phyloP scores from a whole-genome alignment of 208 protist species.

The Crithidia brevicula region DNA sequence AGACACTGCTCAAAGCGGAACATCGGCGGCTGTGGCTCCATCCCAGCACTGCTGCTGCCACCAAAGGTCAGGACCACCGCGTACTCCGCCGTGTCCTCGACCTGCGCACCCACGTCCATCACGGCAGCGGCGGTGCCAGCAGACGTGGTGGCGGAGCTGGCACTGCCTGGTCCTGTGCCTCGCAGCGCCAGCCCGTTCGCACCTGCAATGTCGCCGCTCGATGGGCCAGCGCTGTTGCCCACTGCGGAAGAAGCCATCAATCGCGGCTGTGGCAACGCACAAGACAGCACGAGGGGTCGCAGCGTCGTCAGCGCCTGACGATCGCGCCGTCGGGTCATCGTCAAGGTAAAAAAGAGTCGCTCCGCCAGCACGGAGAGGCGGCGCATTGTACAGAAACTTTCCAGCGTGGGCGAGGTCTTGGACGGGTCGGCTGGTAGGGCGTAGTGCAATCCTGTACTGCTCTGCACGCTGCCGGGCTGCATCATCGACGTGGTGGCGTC shows the following conservation, averaged over 20 bases:
- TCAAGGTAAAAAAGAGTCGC: conserved; percentile 70
- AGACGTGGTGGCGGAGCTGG: background rate
- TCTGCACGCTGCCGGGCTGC: conserved; percentile 86
- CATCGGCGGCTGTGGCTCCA: conserved; percentile 50
- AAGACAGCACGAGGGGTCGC: conserved; percentile 78
- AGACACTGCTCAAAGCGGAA: conserved; percentile 70
- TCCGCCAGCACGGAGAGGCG: conserved; percentile 65
- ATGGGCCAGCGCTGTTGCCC: background rate
- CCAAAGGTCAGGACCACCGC: conserved; percentile 69
- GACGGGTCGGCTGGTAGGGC: conserved; percentile 63
- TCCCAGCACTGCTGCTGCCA: conserved; percentile 33
- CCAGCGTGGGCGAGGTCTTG: conserved; percentile 66
- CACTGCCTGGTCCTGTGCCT: background rate
- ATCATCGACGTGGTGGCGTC: conserved; percentile 77
- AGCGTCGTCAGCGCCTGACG: conserved; percentile 44
- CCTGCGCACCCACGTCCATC: conserved; percentile 6
- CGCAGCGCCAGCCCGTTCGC: background rate
- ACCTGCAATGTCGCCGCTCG: background rate
- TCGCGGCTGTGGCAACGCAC: conserved; percentile 43
- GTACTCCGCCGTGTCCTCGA: conserved; percentile 47
- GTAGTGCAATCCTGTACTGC: conserved; percentile 83
- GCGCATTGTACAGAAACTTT: conserved; percentile 72
- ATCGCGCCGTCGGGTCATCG: conserved; percentile 68
- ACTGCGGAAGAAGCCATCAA: background rate
- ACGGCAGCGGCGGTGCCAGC: background rate